Evolutionary conservation across 176 grass and related monocot genomes (phyloP).

Genomic region (Microstegium vimineum): DNA sequence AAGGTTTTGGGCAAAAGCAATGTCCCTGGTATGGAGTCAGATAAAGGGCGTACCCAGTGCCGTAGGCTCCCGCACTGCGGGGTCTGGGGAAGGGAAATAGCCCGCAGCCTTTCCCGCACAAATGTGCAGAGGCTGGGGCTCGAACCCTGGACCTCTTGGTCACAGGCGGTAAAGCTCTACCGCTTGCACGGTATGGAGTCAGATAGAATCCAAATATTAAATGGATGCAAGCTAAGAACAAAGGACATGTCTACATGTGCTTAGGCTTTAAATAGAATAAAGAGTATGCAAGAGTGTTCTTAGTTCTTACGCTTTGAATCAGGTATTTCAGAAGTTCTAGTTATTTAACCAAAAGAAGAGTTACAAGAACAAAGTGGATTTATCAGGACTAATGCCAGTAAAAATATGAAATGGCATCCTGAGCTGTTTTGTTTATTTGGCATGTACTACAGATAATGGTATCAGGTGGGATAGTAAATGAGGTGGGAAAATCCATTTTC

Average conservation of each 20-base stretch:
- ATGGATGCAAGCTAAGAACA: slow-evolving; percentile 25
- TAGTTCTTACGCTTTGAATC: slow-evolving; percentile 22
- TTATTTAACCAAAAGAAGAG: background rate
- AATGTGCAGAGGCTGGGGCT: no score
- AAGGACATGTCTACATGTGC: slow-evolving; percentile 10
- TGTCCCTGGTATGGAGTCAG: background rate
- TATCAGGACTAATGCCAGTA: background rate
- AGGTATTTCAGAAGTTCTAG: slow-evolving; percentile 3
- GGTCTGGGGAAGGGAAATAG: no score
- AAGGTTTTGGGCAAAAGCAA: slow-evolving; percentile 4
- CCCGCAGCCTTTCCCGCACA: no score
- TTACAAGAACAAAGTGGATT: background rate
- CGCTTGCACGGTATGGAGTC: no score
- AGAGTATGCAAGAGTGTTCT: slow-evolving; percentile 18
- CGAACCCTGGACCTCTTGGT: no score
- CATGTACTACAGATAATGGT: background rate
- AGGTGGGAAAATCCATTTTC: background rate
- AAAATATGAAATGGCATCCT: background rate
- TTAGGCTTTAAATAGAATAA: slow-evolving; percentile 3
- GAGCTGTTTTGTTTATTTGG: background rate
- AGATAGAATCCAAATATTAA: slow-evolving; percentile 20
- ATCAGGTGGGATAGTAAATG: background rate
- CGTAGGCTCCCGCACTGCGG: no score
- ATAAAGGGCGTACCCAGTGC: no score
- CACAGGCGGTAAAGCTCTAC: no score